A percentile compares a stretch with the other conserved stretches of the same genome.
phyloP scores from a whole-genome alignment of 2,329 filamentous ascomycete genomes.

The Colletotrichum paranaense region DNA sequence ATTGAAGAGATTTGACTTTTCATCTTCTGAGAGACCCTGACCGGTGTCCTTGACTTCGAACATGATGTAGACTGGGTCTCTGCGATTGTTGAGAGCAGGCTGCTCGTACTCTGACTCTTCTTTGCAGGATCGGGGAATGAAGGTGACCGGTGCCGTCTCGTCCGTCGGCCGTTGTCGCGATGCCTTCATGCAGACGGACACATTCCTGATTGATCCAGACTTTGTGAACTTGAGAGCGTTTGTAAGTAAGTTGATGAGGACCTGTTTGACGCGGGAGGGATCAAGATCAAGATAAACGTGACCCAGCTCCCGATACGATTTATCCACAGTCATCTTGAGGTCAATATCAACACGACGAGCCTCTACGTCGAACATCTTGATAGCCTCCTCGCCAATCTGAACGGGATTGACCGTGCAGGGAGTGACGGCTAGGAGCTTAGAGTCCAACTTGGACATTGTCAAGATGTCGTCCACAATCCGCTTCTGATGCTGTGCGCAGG shows the following conservation, averaged over 20 bases:
- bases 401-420: constrained; percentile 77
- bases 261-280: constrained; percentile 79
- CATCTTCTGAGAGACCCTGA: constrained; percentile 75
- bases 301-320: constrained; percentile 66
- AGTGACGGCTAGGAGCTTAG: constrained; percentile 77
- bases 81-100: constrained; percentile 43
- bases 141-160: constrained; percentile 63
- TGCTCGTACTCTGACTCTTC: constrained; percentile 52
- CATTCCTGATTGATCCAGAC: constrained; percentile 66
- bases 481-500: constrained; percentile 85
- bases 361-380: constrained; percentile 85
- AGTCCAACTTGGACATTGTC: constrained; percentile 81
- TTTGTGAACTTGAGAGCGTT: constrained; percentile 88
- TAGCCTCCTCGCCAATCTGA: constrained; percentile 71
- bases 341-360: constrained; percentile 76
- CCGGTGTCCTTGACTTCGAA: constrained; percentile 84
- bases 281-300: constrained; percentile 78
- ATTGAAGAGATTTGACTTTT: constrained; percentile 81
- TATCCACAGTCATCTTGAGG: constrained; percentile 72
- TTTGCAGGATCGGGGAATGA: constrained; percentile 68
- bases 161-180: constrained; percentile 52
- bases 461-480: constrained; percentile 81
- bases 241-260: constrained; percentile 83
- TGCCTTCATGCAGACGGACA: constrained; percentile 60
- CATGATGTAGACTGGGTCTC: constrained; percentile 71